Evolutionary conservation across 1,139 yeast genomes (phyloP), one percentile per base, ranked within the genome.

Genomic region (Sugiyamaella paludigena): DNA sequence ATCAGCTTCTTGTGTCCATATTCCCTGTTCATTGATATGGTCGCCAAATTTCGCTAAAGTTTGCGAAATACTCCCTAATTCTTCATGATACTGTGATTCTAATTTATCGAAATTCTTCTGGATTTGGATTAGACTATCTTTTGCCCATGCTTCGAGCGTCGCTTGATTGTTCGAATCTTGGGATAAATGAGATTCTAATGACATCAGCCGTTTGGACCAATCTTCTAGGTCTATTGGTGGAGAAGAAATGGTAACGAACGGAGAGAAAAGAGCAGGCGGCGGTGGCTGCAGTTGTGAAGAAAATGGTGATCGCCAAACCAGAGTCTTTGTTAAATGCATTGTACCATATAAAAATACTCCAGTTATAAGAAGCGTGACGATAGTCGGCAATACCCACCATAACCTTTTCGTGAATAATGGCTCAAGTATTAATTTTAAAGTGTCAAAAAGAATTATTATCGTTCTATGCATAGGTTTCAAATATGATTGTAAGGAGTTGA

Each of bases 141-240:
- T 49, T 10, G 49, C 16, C 43, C 52, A 50, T 11, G 43, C 45
- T 11, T 53, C 51, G 9, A 51, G 40, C 1, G 53, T 43, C 7
- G 49, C 39, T 3, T 24, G 26, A 2, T 42, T 29, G 16, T 31
- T 32, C 11, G 48, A 43, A 15, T 43, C 51, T 12, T 39, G 39
- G 3, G 45, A 36, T 35, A 57, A 45, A 27, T 54, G 51, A 5
- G 45, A 36, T 40, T 57, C 60, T 13, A 57, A 50, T 9, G 48
- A 30, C 53, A 54, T 45, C 11, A 57, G 43, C 8, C 60, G 49
- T 3, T 33, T 38, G 5, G 52, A 47, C 24, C 51, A 44, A 12
- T 56, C 56, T 16, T 50, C 46, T 43, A 57, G 42, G 33, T 56
- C 55, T 12, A 47, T 50, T 7, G 60, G 59, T 13, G 49, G 52